A percentile compares a stretch with the other conserved stretches of the same genome.
Conservation (phyloP, 345 rosid genomes). For the Raphanus sativus region DNA sequence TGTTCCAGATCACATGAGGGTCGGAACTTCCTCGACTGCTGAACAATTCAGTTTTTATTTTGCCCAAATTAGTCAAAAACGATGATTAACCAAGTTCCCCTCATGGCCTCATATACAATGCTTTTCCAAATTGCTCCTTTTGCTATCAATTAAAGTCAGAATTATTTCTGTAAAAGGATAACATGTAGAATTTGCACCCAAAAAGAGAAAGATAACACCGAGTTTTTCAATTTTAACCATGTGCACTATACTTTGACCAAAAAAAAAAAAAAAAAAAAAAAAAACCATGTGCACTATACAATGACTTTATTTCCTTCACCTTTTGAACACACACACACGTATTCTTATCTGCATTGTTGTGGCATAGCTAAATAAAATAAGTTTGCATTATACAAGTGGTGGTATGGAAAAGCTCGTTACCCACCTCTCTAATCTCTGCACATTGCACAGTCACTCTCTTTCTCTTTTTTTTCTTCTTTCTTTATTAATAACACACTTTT, state of each 20-base stretch:
- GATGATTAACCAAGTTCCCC: conserved; percentile 27
- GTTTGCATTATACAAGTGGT: conserved; percentile 38
- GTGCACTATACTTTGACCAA: conserved; percentile 22
- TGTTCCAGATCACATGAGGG: conserved; percentile 24
- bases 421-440: conserved; percentile 38
- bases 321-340: neutral
- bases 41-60: conserved; percentile 17
- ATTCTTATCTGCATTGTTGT: conserved; percentile 33
- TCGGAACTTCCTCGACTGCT: conserved; percentile 18
- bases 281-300: conserved; percentile 19
- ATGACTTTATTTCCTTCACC: neutral
- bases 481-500: conserved; percentile 35
- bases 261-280: too few relatives aligned
- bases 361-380: neutral
- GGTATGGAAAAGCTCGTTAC: conserved; percentile 40
- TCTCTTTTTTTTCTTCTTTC: conserved; percentile 7
- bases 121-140: conserved; percentile 26
- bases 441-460: conserved; percentile 35
- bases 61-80: conserved; percentile 31
- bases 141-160: conserved; percentile 1
- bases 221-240: conserved; percentile 20
- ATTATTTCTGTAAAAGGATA: conserved; percentile 10
- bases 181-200: conserved; percentile 2
- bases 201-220: neutral
- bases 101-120: neutral